Conservation (phyloP, 306 rosid genomes). For the Potentilla sterilis region DNA sequence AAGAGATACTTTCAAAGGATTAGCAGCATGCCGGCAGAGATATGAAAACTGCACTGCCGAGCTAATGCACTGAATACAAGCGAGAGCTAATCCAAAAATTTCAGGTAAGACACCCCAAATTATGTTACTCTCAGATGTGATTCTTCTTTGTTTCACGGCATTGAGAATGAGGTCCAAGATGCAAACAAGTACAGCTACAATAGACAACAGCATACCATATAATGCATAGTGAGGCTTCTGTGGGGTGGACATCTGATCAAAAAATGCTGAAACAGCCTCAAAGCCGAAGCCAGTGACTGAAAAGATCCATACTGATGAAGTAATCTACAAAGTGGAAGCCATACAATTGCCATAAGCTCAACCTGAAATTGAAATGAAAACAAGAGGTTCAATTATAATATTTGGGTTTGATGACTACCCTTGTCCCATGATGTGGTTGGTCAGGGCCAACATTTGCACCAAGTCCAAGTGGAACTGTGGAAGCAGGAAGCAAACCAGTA, state of each 20-base stretch:
- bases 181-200: background rate
- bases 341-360: background rate
- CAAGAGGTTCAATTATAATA: background rate
- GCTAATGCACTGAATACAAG: background rate
- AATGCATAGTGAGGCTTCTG: background rate
- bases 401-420: background rate
- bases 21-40: background rate
- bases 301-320: background rate
- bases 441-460: background rate
- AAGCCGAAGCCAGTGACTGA: background rate
- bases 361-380: background rate
- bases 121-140: background rate
- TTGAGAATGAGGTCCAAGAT: background rate
- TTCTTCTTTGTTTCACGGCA: background rate
- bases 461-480: too few species aligned
- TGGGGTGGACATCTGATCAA: constrained; percentile 9
- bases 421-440: background rate
- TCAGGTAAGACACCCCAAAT: background rate
- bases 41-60: constrained; percentile 6
- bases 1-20: background rate
- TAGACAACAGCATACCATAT: background rate
- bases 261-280: background rate
- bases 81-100: constrained; percentile 2
- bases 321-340: background rate
- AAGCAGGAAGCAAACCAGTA: background rate